phyloP scores from a whole-genome alignment of 2,329 filamentous ascomycete species.

The Lachnellula subtilissima region DNA sequence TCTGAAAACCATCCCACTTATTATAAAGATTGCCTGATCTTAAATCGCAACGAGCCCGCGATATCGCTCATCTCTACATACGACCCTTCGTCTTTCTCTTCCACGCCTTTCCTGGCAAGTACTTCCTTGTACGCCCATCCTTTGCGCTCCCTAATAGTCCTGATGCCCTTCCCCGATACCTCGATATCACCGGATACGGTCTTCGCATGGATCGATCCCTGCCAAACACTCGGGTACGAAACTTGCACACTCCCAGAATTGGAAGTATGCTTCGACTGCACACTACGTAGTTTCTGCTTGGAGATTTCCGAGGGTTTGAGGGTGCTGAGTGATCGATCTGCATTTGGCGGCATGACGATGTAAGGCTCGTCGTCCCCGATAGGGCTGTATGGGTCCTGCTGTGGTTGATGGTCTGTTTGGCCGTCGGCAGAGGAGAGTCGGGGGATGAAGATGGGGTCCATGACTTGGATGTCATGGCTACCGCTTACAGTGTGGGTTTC shows the following conservation, averaged over 20 bases:
- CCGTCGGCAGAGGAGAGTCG: constrained; percentile 6
- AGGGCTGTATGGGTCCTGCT: constrained; percentile 4
- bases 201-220: constrained; percentile 22
- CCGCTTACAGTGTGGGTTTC: constrained; percentile 25
- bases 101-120: constrained; percentile 22
- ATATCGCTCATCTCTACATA: constrained; percentile 19
- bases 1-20: not conserved
- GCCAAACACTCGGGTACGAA: constrained; percentile 26
- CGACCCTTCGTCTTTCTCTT: constrained; percentile 18
- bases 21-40: not conserved
- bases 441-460: constrained; percentile 25
- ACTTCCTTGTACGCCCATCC: constrained; percentile 19
- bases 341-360: constrained; percentile 9
- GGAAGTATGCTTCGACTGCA: constrained; percentile 20
- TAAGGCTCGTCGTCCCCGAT: constrained; percentile 19
- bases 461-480: constrained; percentile 16
- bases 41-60: constrained; percentile 15
- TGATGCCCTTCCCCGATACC: constrained; percentile 18
- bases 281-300: constrained; percentile 14
- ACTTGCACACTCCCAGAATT: constrained; percentile 18
- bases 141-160: constrained; percentile 20
- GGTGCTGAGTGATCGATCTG: not conserved
- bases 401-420: constrained; percentile 1
- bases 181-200: constrained; percentile 22
- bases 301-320: not conserved